A percentile compares a stretch with the other conserved stretches of the same genome.
Conservation (phyloP, 2,329 filamentous ascomycete genomes). For the Neurospora crassa region DNA sequence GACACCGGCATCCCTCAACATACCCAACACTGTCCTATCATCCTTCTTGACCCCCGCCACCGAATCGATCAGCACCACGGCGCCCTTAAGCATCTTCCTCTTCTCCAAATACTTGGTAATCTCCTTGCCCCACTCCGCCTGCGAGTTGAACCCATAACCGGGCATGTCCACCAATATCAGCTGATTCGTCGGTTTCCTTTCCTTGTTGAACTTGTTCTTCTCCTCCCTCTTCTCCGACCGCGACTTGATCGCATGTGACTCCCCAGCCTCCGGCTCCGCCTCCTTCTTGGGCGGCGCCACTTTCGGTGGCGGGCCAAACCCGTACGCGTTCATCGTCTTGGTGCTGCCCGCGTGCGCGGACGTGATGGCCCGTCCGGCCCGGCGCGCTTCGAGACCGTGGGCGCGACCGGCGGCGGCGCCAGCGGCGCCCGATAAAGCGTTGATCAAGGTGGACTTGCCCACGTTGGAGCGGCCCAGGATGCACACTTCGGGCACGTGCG, state of each 20-base stretch:
- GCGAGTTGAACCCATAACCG: constrained; percentile 26
- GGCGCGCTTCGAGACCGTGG: constrained; percentile 23
- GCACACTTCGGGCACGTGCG: constrained; percentile 52
- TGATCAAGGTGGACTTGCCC: constrained; percentile 82
- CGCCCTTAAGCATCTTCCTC: constrained; percentile 38
- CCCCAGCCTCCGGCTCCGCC: constrained; percentile 2
- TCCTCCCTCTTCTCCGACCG: constrained; percentile 21
- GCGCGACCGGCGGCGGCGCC: constrained; percentile 18
- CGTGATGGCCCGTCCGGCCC: constrained; percentile 42
- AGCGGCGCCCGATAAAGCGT: constrained; percentile 55
- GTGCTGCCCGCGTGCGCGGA: constrained; percentile 44
- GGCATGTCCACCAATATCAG: constrained; percentile 35
- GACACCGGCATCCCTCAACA: constrained; percentile 35
- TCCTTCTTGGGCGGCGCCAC: constrained; percentile 11
- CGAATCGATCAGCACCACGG: constrained; percentile 43
- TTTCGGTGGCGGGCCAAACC: constrained; percentile 35
- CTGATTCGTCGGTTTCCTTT: constrained; percentile 32
- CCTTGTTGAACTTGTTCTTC: background rate
- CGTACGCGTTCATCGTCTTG: constrained; percentile 45
- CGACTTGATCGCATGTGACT: background rate
- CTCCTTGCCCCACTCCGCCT: constrained; percentile 41
- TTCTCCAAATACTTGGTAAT: constrained; percentile 40
- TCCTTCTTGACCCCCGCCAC: constrained; percentile 40
- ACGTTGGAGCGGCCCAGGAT: constrained; percentile 83
- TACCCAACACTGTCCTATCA: constrained; percentile 37